phyloP scores from a whole-genome alignment of 2,329 filamentous ascomycete species.

The Fusarium armeniacum region DNA sequence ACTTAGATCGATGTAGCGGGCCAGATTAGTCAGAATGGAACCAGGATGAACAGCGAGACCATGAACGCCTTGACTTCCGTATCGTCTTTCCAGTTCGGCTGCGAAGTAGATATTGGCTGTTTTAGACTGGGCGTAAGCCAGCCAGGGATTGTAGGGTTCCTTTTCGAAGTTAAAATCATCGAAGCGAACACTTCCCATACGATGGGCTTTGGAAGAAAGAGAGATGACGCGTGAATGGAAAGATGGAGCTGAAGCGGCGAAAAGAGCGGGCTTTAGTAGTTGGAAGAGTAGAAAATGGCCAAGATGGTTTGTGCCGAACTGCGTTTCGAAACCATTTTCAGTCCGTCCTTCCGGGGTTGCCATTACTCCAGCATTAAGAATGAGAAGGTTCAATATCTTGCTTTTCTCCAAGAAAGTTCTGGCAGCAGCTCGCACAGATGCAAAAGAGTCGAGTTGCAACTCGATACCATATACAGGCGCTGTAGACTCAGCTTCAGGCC shows the following conservation, averaged over 20 bases:
- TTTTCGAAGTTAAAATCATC: conserved; percentile 38
- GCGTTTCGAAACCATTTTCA: conserved; percentile 42
- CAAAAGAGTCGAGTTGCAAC: conserved; percentile 15
- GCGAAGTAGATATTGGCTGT: conserved; percentile 43
- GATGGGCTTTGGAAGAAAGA: conserved; percentile 61
- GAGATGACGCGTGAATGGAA: conserved; percentile 64
- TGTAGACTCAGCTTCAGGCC: neutral
- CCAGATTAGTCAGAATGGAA: conserved; percentile 6
- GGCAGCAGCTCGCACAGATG: conserved; percentile 6
- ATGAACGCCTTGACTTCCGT: conserved; percentile 22
- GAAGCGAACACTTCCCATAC: conserved; percentile 13
- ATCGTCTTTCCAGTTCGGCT: conserved; percentile 34
- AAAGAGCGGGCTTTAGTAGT: conserved; percentile 60
- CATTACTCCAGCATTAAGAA: conserved; percentile 32
- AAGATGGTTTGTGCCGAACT: conserved; percentile 50
- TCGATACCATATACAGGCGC: conserved; percentile 1
- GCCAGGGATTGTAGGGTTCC: conserved; percentile 27
- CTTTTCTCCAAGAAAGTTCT: neutral
- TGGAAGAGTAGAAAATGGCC: conserved; percentile 50
- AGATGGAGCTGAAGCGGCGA: conserved; percentile 54
- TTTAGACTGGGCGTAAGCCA: conserved; percentile 41
- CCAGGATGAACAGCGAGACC: conserved; percentile 38
- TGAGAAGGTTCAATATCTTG: conserved; percentile 2
- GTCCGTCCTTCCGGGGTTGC: conserved; percentile 26
- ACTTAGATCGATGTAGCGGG: neutral